Percentiles rank a stretch among this genome's conserved stretches.
Evolutionary conservation across 2,329 filamentous ascomycete species (phyloP).

Genomic region (Penicillium sp.): DNA sequence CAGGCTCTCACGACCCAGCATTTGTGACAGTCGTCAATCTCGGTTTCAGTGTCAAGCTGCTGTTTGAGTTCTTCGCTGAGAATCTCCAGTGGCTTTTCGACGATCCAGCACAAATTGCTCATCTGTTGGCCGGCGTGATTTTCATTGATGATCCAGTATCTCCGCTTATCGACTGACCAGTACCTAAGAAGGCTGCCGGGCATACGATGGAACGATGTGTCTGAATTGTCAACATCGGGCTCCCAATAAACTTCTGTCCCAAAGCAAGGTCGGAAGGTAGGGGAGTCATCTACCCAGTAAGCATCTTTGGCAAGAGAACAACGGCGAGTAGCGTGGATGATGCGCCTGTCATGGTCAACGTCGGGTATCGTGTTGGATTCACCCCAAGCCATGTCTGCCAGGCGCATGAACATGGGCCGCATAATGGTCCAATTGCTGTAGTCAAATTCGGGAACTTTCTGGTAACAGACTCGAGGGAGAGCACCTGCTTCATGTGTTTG

Average conservation of each 20-base stretch:
- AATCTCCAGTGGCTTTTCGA: slow-evolving; percentile 9
- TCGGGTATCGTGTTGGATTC: slow-evolving; percentile 6
- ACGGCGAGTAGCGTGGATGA: slow-evolving; percentile 5
- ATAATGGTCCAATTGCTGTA: slow-evolving; percentile 6
- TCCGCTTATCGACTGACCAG: slow-evolving; percentile 9
- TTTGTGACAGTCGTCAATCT: slow-evolving; percentile 4
- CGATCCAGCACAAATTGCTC: slow-evolving; percentile 6
- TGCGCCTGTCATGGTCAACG: not conserved
- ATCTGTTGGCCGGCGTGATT: not conserved
- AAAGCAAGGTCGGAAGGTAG: slow-evolving; percentile 1
- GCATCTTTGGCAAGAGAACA: slow-evolving; percentile 2
- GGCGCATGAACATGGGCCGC: slow-evolving; percentile 5
- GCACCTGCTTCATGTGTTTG: not conserved
- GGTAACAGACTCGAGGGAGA: slow-evolving; percentile 1
- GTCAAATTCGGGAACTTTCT: not conserved
- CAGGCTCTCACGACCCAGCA: slow-evolving; percentile 7
- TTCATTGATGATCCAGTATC: slow-evolving; percentile 5
- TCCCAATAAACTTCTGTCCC: slow-evolving; percentile 5
- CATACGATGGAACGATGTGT: slow-evolving; percentile 4
- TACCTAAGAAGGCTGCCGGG: slow-evolving; percentile 2
- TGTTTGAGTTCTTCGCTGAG: slow-evolving; percentile 2
- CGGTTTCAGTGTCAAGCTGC: not conserved
- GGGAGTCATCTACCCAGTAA: slow-evolving; percentile 4
- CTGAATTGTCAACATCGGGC: not conserved
- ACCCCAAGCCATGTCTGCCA: slow-evolving; percentile 8